These are phyloP conservation scores for Populus pruinosa DNA, from an alignment of 345 rosid genomes.

Conservation along the genomic window DNA sequence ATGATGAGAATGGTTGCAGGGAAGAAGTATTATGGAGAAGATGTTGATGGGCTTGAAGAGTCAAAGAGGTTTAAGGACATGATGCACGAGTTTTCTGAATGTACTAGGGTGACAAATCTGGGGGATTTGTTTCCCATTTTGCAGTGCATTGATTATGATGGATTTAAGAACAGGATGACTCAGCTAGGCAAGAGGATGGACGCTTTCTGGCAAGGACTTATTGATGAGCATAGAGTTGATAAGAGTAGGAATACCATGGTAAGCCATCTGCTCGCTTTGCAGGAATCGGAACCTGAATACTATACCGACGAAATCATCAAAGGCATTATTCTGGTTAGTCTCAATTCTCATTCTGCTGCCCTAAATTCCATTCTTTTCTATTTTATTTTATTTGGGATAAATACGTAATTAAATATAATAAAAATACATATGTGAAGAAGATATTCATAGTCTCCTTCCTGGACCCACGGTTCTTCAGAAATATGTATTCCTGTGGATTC, in stretches of 20 bases:
- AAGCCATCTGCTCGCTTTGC: slow-evolving; percentile 41
- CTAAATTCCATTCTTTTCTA: background rate
- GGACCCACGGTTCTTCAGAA: too few relatives aligned
- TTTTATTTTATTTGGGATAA: background rate
- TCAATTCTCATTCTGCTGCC: background rate
- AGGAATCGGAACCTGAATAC: slow-evolving; percentile 38
- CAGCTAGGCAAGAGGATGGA: slow-evolving; percentile 28
- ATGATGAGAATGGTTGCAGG: slow-evolving; percentile 16
- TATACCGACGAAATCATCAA: slow-evolving; percentile 49
- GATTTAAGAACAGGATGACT: slow-evolving; percentile 20
- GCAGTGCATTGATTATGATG: slow-evolving; percentile 29
- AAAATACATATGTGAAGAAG: too few relatives aligned
- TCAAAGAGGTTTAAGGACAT: slow-evolving; percentile 37
- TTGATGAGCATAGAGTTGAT: slow-evolving; percentile 42
- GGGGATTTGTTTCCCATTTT: slow-evolving; percentile 48
- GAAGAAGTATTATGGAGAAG: slow-evolving; percentile 41
- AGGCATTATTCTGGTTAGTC: slow-evolving; percentile 26
- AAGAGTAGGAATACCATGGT: slow-evolving; percentile 32
- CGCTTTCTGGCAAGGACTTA: slow-evolving; percentile 37
- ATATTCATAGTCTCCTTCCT: too few relatives aligned
- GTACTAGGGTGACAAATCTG: slow-evolving; percentile 27
- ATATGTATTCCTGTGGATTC: background rate
- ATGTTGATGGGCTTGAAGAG: slow-evolving; percentile 27
- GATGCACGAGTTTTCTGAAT: slow-evolving; percentile 24
- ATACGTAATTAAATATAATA: background rate